Evolutionary conservation across 1,139 yeast genomes (phyloP).

Genomic region (Taphrina wiesneri): DNA sequence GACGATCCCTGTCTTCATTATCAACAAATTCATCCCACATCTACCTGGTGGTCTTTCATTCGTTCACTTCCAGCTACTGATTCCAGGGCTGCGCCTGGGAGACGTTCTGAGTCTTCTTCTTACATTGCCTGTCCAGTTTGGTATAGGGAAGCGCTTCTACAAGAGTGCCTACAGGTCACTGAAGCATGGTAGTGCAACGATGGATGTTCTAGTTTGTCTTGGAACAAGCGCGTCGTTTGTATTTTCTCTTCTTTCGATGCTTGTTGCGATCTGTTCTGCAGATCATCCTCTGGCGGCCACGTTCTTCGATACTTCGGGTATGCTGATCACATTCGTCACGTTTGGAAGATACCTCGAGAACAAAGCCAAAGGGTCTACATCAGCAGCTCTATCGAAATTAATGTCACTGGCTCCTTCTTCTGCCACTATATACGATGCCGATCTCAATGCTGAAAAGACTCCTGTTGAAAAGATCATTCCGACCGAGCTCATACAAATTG

Average conservation of each 20-base stretch:
- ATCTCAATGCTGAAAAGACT: constrained; percentile 30
- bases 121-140: constrained; percentile 68
- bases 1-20: constrained; percentile 64
- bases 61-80: constrained; percentile 42
- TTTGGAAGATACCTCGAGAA: constrained; percentile 90
- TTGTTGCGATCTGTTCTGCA: constrained; percentile 50
- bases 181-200: constrained; percentile 75
- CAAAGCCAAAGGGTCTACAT: constrained; percentile 90
- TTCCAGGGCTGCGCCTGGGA: constrained; percentile 48
- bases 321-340: constrained; percentile 80
- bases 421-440: constrained; percentile 62
- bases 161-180: constrained; percentile 66
- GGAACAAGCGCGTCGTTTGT: constrained; percentile 78
- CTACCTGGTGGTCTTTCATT: constrained; percentile 38
- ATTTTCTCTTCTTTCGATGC: constrained; percentile 67
- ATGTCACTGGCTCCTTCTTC: constrained; percentile 77
- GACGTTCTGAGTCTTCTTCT: constrained; percentile 63
- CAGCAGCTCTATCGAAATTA: constrained; percentile 78
- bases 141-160: constrained; percentile 65
- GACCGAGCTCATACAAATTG: constrained; percentile 72
- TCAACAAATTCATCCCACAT: constrained; percentile 53
- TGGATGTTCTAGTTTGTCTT: constrained; percentile 87
- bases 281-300: constrained; percentile 60
- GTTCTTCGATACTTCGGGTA: constrained; percentile 81
- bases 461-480: constrained; percentile 51